Evolutionary conservation across 2,329 filamentous ascomycete genomes (phyloP).

Genomic region (Sphaerulina musiva): DNA sequence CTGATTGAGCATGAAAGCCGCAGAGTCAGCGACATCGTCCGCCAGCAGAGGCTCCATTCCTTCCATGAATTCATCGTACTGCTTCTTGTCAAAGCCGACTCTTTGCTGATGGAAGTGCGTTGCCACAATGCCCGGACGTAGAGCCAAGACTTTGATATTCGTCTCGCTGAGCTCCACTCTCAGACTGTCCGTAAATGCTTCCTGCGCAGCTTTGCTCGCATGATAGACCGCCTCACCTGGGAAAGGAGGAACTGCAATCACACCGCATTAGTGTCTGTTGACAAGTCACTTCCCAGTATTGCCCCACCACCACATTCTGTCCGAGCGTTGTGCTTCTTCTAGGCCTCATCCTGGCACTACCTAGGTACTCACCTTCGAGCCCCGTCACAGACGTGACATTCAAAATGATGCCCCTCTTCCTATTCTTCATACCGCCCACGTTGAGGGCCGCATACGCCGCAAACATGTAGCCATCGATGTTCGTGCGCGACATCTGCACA

Average conservation of each 20-base stretch:
- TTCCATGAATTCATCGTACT: conserved; percentile 42
- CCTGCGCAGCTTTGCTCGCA: conserved; percentile 43
- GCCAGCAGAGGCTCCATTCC: conserved; percentile 43
- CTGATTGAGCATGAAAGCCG: conserved; percentile 40
- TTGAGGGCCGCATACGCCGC: conserved; percentile 44
- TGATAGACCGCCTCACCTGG: conserved; percentile 47
- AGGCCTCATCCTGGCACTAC: no score
- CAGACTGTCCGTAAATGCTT: conserved; percentile 46
- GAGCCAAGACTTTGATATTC: conserved; percentile 43
- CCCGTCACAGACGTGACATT: conserved; percentile 46
- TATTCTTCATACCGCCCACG: conserved; percentile 35
- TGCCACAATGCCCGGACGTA: conserved; percentile 45
- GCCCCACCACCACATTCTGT: background rate
- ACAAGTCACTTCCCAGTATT: background rate
- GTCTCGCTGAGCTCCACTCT: conserved; percentile 44
- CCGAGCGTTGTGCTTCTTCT: background rate
- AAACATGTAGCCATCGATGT: conserved; percentile 46
- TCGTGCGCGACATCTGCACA: conserved; percentile 43
- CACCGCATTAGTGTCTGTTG: background rate
- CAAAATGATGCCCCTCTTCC: conserved; percentile 41
- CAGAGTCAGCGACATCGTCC: conserved; percentile 41
- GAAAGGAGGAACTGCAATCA: conserved; percentile 39
- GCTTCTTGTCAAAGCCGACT: conserved; percentile 40
- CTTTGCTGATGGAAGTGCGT: conserved; percentile 46
- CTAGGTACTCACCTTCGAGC: conserved; percentile 20